These are phyloP conservation scores for Suhomyces sp. DNA, from an alignment of 805 yeast genomes.

Conservation along the genomic window DNA sequence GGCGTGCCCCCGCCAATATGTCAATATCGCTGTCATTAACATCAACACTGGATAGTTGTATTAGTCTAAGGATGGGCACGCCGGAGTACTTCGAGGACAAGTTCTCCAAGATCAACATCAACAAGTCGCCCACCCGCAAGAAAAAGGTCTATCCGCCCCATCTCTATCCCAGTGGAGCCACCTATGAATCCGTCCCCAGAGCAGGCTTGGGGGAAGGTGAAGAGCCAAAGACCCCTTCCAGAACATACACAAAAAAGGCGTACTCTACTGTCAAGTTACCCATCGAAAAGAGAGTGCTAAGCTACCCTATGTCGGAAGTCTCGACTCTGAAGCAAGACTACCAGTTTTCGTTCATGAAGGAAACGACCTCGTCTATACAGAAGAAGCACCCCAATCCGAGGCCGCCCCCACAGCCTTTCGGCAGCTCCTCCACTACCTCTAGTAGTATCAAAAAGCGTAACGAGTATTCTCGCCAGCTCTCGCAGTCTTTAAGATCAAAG, in stretches of 20 bases:
- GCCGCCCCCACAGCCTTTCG: neutral
- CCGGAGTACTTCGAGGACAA: constrained; percentile 22
- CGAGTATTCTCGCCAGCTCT: constrained; percentile 16
- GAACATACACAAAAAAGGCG: constrained; percentile 12
- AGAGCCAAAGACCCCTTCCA: constrained; percentile 17
- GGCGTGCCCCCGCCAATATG: constrained; percentile 4
- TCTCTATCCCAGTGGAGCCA: constrained; percentile 12
- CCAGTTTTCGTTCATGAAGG: constrained; percentile 39
- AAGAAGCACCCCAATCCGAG: constrained; percentile 19
- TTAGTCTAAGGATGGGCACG: neutral
- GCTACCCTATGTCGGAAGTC: constrained; percentile 19
- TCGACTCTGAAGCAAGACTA: constrained; percentile 14
- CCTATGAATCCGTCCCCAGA: neutral
- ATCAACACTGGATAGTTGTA: neutral
- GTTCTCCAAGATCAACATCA: constrained; percentile 30
- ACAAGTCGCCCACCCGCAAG: constrained; percentile 20
- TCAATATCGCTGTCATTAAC: constrained; percentile 1
- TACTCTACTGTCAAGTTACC: constrained; percentile 12
- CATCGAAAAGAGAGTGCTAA: constrained; percentile 12
- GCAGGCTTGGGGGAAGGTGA: neutral
- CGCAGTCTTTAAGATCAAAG: constrained; percentile 12
- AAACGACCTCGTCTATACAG: constrained; percentile 36
- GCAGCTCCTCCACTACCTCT: neutral
- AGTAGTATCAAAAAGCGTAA: constrained; percentile 14
- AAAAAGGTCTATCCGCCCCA: constrained; percentile 20